Percentiles rank a stretch among this genome's conserved stretches.
phyloP scores from a whole-genome alignment of 2,329 filamentous ascomycete species.

The Penicillium sp. region DNA sequence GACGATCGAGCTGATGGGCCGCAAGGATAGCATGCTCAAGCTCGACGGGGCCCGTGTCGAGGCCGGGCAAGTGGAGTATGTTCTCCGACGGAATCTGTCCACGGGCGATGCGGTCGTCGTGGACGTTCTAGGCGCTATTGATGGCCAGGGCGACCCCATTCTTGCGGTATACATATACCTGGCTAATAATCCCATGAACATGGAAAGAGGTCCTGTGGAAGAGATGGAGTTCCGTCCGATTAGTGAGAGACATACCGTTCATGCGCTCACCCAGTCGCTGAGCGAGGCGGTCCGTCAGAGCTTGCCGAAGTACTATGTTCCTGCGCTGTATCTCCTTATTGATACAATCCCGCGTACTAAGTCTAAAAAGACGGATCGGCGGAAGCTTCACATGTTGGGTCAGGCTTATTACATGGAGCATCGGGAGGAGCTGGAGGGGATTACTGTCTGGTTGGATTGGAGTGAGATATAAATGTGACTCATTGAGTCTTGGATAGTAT shows the following conservation, averaged over 20 bases:
- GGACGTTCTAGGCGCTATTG: slow-evolving; percentile 18
- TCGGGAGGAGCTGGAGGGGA: slow-evolving; percentile 11
- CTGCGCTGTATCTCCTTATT: slow-evolving; percentile 20
- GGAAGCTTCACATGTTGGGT: slow-evolving; percentile 18
- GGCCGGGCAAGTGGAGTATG: slow-evolving; percentile 22
- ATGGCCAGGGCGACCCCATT: slow-evolving; percentile 16
- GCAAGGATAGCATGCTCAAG: slow-evolving; percentile 29
- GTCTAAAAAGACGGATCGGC: slow-evolving; percentile 26
- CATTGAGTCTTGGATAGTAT: not conserved
- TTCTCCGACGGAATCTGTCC: slow-evolving; percentile 9
- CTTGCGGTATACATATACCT: slow-evolving; percentile 19
- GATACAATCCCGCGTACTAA: slow-evolving; percentile 22
- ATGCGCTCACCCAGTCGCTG: slow-evolving; percentile 5
- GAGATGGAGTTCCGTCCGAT: slow-evolving; percentile 17
- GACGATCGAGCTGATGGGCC: slow-evolving; percentile 26
- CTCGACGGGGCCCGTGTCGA: slow-evolving; percentile 25
- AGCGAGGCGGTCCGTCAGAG: slow-evolving; percentile 8
- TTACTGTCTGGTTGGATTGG: slow-evolving; percentile 16
- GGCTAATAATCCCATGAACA: slow-evolving; percentile 14
- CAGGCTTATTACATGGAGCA: slow-evolving; percentile 19
- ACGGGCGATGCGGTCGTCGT: slow-evolving; percentile 14
- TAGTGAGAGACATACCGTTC: slow-evolving; percentile 3
- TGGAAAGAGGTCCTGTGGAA: slow-evolving; percentile 4
- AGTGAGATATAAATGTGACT: not conserved
- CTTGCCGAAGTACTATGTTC: slow-evolving; percentile 20